phyloP scores from a whole-genome alignment of 495 filamentous ascomycete genomes.

The Darksidea phi region DNA sequence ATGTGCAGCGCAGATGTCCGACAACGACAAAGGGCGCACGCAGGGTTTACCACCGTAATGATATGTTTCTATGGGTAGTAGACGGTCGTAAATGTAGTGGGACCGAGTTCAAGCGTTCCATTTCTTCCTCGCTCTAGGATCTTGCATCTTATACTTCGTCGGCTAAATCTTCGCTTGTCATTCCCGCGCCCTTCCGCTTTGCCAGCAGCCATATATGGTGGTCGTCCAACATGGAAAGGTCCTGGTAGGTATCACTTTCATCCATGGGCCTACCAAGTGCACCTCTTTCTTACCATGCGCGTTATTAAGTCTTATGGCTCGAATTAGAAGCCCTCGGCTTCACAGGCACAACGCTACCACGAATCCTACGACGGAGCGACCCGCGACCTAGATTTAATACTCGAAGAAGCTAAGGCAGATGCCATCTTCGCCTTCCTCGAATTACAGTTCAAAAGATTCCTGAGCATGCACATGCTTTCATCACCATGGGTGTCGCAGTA shows the following conservation, averaged over 20 bases:
- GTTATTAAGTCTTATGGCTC: not conserved
- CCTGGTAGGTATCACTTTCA: constrained; percentile 10
- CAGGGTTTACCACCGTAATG: not conserved
- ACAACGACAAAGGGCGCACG: not conserved
- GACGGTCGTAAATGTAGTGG: not conserved
- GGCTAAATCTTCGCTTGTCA: not conserved
- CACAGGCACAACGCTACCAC: constrained; percentile 8
- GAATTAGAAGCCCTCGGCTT: constrained; percentile 14
- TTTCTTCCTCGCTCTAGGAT: not conserved
- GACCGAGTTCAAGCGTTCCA: not conserved
- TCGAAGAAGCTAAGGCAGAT: constrained; percentile 15
- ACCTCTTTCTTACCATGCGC: not conserved
- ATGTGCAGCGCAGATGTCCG: not conserved
- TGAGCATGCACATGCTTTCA: constrained; percentile 18
- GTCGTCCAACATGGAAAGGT: constrained; percentile 13
- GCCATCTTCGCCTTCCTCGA: constrained; percentile 29
- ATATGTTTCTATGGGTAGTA: not conserved
- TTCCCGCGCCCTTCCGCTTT: not conserved
- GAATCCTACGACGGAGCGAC: constrained; percentile 16
- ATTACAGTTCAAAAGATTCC: constrained; percentile 23
- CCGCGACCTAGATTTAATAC: constrained; percentile 13
- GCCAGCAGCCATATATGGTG: not conserved
- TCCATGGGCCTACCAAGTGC: constrained; percentile 6
- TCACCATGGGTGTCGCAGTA: constrained; percentile 9
- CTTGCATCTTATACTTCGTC: no score